Evolutionary conservation across 768 basidiomycete genomes (phyloP), one percentile per base, ranked within the genome.

Genomic region (Termitomyces sp.): DNA sequence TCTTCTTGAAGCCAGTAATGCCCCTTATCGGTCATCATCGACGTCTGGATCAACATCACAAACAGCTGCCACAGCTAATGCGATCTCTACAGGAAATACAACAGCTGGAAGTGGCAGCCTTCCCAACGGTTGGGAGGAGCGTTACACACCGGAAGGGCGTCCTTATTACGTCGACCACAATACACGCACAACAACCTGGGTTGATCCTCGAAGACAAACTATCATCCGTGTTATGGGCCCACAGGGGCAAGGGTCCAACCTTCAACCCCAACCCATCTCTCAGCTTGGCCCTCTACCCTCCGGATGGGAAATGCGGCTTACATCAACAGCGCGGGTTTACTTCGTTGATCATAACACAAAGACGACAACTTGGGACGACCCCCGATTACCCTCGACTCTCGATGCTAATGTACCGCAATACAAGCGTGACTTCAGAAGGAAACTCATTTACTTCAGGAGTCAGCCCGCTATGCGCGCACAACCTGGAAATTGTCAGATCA

Each of bases 271-370:
- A 70, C 88, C 94, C 10, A 96, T 98, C 54, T 91, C 92, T 11
- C 96, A 98, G 67, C 87, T 99, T 22, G 97, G 97, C 2, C 97
- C 97, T 28, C 72, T 99, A 21, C 97, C 97, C 4, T 94, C 91
- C 41, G 97, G 97, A 53, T 99, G 97, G 97, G 97, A 99, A 72
- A 99, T 99, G 97, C 92, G 97, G 45, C 88, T 99, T 51, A 99
- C 97, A 6, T 88, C 91, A 3, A 98, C 97, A 1, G 96, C 97
- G 1, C 87, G 97, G 46, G 97, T 99, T 7, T 99, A 99, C 77
- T 99, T 99, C 67, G 97, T 99, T 51, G 97, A 99, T 70, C 97
- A 99, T 76, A 98, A 98, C 74, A 98, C 97, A 53, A 98, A 98
- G 83, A 99, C 97, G 32, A 99, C 97, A 30, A 99, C 97, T 1